Evolutionary conservation across 768 basidiomycete species (phyloP), one percentile per base, ranked within the genome.

Genomic region (Tulasnella sp.): DNA sequence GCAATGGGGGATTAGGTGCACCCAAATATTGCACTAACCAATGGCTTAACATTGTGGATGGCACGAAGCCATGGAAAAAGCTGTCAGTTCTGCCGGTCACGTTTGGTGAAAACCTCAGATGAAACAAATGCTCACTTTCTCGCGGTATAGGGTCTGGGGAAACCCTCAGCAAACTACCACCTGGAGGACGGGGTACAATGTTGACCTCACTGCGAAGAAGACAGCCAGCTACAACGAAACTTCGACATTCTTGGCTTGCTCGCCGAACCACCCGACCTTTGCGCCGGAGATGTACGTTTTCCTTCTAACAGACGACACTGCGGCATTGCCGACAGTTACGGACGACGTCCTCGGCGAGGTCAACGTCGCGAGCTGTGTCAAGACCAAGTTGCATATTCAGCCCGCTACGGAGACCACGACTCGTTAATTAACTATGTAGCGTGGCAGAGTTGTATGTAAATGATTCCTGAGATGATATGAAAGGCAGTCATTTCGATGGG

Each of bases 321-420:
- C 16, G 29, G 26, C 61, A 67, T 67, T 67, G 61, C 61, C 61
- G 2, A 29, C 44, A 23, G 44, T 72, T 29, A 32, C 71, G 11
- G 71, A 72, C 37, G 71, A 72, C 37, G 15, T 16, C 15, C 71
- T 72, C 5, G 37, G 39, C 18, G 37, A 72, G 11, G 39, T 72
- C 71, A 46, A n/a, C 6, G 39, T 42, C 18, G 29, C 37, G 44
- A 40, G 39, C 26, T 72, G 71, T 20, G 71, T 72, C 37, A 37
- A 32, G n/a, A 72, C 71, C n/a, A 72, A 72, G 71, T 23, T 72
- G 44, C 44, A 72, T 32, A 46, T 72, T 23, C 39, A 42, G 70
- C 70, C 70, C 6, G 70, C 32, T 2, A 35, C 61, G 10, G 61
- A 67, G 0, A 67, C 32, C 32, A 35, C 32, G 4, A 35, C 61